Evolutionary conservation across 257 asterid genomes (phyloP).

Genomic region (Nicotiana otophora): DNA sequence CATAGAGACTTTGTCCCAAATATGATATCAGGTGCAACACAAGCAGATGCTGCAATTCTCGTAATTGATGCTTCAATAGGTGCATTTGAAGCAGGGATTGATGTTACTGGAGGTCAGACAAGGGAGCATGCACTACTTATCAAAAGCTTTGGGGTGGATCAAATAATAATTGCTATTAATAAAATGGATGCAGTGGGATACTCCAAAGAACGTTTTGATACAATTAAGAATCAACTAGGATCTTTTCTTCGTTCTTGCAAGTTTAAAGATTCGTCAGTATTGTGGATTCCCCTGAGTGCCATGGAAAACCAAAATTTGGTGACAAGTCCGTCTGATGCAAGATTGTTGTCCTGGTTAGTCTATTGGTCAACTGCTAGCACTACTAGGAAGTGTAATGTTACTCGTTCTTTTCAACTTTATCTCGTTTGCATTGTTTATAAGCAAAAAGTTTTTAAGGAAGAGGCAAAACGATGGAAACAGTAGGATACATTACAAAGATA

Average conservation of each 20-base stretch:
- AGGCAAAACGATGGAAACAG: background rate
- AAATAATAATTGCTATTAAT: conserved; percentile 73
- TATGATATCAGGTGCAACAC: conserved; percentile 99
- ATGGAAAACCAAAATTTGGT: conserved; percentile 88
- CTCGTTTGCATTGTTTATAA: background rate
- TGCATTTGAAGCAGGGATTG: conserved; percentile 90
- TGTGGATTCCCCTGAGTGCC: conserved; percentile 87
- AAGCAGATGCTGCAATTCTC: conserved; percentile 97
- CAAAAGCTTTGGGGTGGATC: conserved; percentile 95
- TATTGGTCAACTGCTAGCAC: background rate
- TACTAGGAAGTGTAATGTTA: background rate
- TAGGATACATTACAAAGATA: background rate
- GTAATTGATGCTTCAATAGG: conserved; percentile 89
- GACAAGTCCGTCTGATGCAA: conserved; percentile 51
- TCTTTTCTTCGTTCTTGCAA: conserved; percentile 70
- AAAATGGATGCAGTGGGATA: conserved; percentile 90
- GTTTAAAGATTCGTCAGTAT: conserved; percentile 65
- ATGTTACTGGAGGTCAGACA: conserved; percentile 79
- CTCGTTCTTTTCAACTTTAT: background rate
- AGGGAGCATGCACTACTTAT: conserved; percentile 88
- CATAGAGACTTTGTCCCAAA: conserved; percentile 96
- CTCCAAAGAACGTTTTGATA: conserved; percentile 73
- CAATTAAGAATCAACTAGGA: conserved; percentile 66
- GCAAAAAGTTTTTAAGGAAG: background rate
- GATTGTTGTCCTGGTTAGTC: conserved; percentile 67